These are phyloP conservation scores for Pythium phragmiticola DNA, from an alignment of 352 stramenopile species.

Conservation along the genomic window DNA sequence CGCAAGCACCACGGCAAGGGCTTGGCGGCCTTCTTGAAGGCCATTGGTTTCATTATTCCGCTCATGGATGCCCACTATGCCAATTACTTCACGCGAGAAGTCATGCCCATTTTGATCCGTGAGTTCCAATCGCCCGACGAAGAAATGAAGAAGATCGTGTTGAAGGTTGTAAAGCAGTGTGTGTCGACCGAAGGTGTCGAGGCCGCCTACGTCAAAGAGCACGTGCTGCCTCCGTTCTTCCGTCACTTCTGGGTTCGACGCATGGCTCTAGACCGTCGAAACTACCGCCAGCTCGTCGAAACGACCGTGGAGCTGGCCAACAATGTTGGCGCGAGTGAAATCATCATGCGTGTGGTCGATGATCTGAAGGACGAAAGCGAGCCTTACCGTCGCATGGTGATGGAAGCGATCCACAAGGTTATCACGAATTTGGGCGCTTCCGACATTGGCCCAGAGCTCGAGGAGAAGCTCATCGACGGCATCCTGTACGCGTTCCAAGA, in stretches of 20 bases:
- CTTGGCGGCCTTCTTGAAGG: conserved; percentile 98
- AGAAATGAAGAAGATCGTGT: conserved; percentile 99
- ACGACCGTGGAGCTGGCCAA: conserved; percentile 98
- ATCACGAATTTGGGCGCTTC: conserved; percentile 96
- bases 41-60: conserved; percentile 99
- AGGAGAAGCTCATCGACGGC: conserved; percentile 99
- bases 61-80: conserved; percentile 99
- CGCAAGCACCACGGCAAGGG: conserved; percentile 97
- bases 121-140: conserved; percentile 99
- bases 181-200: conserved; percentile 98
- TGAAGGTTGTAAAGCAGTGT: conserved; percentile 98
- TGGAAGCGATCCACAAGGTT: conserved; percentile 99
- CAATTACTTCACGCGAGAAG: conserved; percentile 98
- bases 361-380: conserved; percentile 99
- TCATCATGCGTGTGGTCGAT: conserved; percentile 97
- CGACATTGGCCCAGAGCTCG: conserved; percentile 96
- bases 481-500: conserved; percentile 99
- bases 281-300: conserved; percentile 98
- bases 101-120: conserved; percentile 99
- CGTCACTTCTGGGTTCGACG: conserved; percentile 98
- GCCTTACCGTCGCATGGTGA: conserved; percentile 98
- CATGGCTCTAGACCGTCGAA: conserved; percentile 97
- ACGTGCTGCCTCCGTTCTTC: conserved; percentile 99
- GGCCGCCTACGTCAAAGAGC: conserved; percentile 96
- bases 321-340: conserved; percentile 99